These are phyloP conservation scores for Neofusicoccum parvum DNA, from an alignment of 2,329 filamentous ascomycete genomes.

Conservation along the genomic window DNA sequence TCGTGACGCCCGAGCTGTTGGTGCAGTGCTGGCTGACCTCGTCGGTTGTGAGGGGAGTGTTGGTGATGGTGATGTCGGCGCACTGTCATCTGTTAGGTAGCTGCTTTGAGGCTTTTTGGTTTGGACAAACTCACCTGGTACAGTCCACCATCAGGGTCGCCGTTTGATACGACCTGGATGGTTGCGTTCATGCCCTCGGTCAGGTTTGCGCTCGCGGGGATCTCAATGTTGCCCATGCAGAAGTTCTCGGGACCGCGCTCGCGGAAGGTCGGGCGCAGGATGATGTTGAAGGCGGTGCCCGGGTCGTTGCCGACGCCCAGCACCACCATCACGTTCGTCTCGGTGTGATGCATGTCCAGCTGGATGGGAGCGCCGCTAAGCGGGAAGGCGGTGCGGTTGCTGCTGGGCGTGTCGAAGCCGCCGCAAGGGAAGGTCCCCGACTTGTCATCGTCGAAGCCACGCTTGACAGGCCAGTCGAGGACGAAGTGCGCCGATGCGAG, in stretches of 20 bases:
- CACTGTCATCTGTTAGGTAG: constrained; percentile 51
- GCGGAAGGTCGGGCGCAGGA: constrained; percentile 63
- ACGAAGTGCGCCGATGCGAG: constrained; percentile 58
- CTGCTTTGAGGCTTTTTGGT: no score
- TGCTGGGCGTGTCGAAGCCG: constrained; percentile 47
- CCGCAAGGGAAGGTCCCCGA: constrained; percentile 55
- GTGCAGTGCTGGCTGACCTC: constrained; percentile 55
- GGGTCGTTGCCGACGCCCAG: constrained; percentile 56
- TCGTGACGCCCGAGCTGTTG: constrained; percentile 56
- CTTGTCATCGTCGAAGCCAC: constrained; percentile 53
- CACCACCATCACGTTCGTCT: constrained; percentile 56
- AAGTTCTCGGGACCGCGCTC: constrained; percentile 64
- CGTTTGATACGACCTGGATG: constrained; percentile 69
- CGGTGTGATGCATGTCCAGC: constrained; percentile 55
- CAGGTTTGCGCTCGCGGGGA: constrained; percentile 55
- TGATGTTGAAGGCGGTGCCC: constrained; percentile 67
- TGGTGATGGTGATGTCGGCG: constrained; percentile 70
- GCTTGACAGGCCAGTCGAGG: constrained; percentile 54
- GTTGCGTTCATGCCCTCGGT: constrained; percentile 65
- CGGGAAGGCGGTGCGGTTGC: constrained; percentile 52
- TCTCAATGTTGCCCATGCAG: constrained; percentile 62
- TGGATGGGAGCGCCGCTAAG: constrained; percentile 54
- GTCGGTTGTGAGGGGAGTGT: constrained; percentile 50
- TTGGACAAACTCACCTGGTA: constrained; percentile 57
- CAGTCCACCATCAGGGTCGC: constrained; percentile 60